phyloP scores from a whole-genome alignment of 2,329 filamentous ascomycete genomes.

The Aspergillus tamarii region DNA sequence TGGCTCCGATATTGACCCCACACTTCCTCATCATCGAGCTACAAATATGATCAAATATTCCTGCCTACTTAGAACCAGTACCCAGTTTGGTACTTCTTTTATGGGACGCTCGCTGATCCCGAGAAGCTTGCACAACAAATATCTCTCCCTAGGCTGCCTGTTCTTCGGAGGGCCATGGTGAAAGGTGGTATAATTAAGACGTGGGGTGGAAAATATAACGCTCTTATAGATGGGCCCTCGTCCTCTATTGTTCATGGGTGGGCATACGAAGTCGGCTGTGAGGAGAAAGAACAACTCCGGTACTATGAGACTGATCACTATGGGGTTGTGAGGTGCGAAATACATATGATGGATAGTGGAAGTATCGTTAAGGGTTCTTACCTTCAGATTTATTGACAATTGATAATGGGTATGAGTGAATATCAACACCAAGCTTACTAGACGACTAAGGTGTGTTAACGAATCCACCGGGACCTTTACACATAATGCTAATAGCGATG shows the following conservation, averaged over 20 bases:
- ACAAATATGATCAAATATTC: not conserved
- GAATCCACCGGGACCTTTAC: too few species aligned
- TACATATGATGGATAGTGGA: not conserved
- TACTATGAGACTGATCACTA: not conserved
- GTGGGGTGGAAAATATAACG: not conserved
- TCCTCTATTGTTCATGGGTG: not conserved
- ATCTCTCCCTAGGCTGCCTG: not conserved
- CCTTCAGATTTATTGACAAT: not conserved
- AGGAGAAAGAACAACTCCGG: not conserved
- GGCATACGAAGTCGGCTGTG: not conserved
- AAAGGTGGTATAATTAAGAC: not conserved
- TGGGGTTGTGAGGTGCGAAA: not conserved
- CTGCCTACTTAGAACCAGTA: not conserved
- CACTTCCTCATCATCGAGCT: not conserved
- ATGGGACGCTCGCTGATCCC: not conserved
- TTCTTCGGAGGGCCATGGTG: not conserved
- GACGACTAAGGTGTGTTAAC: too few species aligned
- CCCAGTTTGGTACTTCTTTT: not conserved
- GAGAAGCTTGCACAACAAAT: not conserved
- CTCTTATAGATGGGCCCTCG: not conserved
- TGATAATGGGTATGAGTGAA: not conserved
- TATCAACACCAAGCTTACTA: too few species aligned
- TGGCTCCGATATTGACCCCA: not conserved
- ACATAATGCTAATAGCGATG: too few species aligned
- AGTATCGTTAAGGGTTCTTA: not conserved